These are phyloP conservation scores for Aspergillus sp. DNA, from an alignment of 2,329 filamentous ascomycete genomes.

Conservation along the genomic window DNA sequence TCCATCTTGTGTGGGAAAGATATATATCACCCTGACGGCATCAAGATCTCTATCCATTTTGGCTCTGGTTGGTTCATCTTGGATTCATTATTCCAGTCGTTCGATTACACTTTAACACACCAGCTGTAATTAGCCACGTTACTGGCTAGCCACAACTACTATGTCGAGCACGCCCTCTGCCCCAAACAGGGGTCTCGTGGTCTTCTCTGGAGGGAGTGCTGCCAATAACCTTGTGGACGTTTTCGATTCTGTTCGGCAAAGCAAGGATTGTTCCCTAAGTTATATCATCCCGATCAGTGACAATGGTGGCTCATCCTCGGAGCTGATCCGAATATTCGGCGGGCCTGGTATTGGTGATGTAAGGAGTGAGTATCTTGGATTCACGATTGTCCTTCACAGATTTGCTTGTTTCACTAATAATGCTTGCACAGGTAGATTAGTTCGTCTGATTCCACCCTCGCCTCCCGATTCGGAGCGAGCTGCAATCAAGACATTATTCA, in stretches of 20 bases:
- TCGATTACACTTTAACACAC: background rate
- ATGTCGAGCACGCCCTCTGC: slow-evolving; percentile 15
- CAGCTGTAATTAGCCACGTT: no score
- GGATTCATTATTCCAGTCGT: background rate
- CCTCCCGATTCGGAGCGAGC: slow-evolving; percentile 62
- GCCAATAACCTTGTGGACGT: slow-evolving; percentile 92
- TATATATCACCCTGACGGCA: no score
- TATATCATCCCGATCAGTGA: slow-evolving; percentile 95
- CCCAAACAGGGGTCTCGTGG: slow-evolving; percentile 62
- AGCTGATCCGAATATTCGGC: slow-evolving; percentile 90
- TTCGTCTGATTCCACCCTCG: slow-evolving; percentile 78
- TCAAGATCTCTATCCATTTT: no score
- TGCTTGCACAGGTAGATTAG: slow-evolving; percentile 66
- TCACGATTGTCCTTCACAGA: background rate
- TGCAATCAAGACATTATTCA: slow-evolving; percentile 82
- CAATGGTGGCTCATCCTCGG: slow-evolving; percentile 91
- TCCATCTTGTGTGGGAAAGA: no score
- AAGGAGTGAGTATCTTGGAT: slow-evolving; percentile 55
- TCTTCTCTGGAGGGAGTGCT: slow-evolving; percentile 92
- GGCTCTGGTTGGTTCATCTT: no score
- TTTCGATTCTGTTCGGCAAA: slow-evolving; percentile 66
- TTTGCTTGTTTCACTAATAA: slow-evolving; percentile 11
- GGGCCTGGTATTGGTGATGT: slow-evolving; percentile 84
- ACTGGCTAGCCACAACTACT: no score
- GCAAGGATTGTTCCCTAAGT: slow-evolving; percentile 66